Percentiles rank a stretch among this genome's conserved stretches.
Conservation (phyloP, 225 moss, liverwort and hornwort genomes). For the Neckera pumila region DNA sequence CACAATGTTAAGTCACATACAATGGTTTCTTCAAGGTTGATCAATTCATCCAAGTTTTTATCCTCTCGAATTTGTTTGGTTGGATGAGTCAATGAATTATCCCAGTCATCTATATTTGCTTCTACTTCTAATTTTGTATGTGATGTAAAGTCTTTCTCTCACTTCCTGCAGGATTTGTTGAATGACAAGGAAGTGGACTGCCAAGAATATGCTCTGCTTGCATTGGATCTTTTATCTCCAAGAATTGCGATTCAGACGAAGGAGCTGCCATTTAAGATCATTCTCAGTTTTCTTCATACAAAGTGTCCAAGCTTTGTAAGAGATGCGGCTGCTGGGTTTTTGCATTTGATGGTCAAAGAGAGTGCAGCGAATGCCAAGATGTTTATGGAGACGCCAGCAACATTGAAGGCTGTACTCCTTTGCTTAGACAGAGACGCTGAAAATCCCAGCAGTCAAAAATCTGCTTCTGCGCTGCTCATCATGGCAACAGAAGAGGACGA, state of each 20-base stretch:
- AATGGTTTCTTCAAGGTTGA: not conserved
- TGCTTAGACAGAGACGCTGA: not conserved
- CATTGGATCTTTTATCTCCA: slow-evolving; percentile 3
- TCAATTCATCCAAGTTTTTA: not conserved
- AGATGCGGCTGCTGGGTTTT: slow-evolving; percentile 1
- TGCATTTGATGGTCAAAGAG: not conserved
- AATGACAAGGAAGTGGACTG: not conserved
- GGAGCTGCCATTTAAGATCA: not conserved
- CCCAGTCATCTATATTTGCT: not conserved
- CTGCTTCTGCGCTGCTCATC: slow-evolving; percentile 4
- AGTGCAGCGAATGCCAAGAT: not conserved
- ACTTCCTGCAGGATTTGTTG: not conserved
- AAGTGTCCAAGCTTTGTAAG: not conserved
- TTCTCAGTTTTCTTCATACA: not conserved
- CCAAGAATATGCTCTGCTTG: slow-evolving; percentile 6
- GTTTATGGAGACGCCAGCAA: not conserved
- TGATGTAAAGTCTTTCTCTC: not conserved
- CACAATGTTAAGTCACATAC: not conserved
- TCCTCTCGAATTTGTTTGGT: not conserved
- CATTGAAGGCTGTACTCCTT: not conserved
- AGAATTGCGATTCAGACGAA: not conserved
- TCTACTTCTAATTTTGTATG: not conserved
- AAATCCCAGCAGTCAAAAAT: not conserved
- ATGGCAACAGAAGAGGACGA: not conserved
- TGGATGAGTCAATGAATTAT: not conserved